Conservation (phyloP, 495 filamentous ascomycete species). For the Neurospora sp. region DNA sequence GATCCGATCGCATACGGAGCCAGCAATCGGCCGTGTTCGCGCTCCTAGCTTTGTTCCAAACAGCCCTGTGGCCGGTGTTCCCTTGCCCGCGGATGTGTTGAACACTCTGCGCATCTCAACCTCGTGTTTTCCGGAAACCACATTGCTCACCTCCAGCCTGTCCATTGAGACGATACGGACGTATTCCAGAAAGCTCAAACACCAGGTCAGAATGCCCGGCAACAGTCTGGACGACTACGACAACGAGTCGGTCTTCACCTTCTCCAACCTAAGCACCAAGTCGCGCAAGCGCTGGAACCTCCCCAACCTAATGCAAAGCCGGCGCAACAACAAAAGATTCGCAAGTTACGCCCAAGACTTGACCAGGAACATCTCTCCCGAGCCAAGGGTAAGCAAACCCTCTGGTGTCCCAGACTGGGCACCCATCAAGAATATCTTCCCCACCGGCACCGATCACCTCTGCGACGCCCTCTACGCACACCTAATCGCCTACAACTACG, state of each 20-base stretch:
- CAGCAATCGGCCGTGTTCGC: not conserved
- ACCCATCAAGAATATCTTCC: constrained; percentile 50
- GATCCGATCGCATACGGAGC: not conserved
- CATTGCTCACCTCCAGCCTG: constrained; percentile 34
- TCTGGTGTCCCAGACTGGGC: constrained; percentile 22
- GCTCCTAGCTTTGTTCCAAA: not conserved
- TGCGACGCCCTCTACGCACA: constrained; percentile 56
- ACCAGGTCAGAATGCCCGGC: constrained; percentile 3
- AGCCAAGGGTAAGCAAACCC: not conserved
- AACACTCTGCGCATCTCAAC: constrained; percentile 31
- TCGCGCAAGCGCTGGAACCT: constrained; percentile 16
- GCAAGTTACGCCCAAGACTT: not conserved
- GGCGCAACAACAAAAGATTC: constrained; percentile 4
- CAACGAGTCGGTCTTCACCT: constrained; percentile 11
- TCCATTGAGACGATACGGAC: constrained; percentile 37
- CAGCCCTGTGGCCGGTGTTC: constrained; percentile 14
- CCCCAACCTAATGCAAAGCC: constrained; percentile 7
- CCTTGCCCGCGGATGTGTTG: constrained; percentile 30
- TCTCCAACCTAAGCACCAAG: not conserved
- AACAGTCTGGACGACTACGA: constrained; percentile 1
- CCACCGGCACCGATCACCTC: constrained; percentile 40
- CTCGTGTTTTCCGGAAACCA: constrained; percentile 36
- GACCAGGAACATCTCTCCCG: not conserved
- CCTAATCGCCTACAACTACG: constrained; percentile 52
- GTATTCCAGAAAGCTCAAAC: constrained; percentile 33